Percentiles rank a stretch among this genome's conserved stretches.
Conservation (phyloP, 148 eudicot genomes). For the Oxyria digyna region DNA sequence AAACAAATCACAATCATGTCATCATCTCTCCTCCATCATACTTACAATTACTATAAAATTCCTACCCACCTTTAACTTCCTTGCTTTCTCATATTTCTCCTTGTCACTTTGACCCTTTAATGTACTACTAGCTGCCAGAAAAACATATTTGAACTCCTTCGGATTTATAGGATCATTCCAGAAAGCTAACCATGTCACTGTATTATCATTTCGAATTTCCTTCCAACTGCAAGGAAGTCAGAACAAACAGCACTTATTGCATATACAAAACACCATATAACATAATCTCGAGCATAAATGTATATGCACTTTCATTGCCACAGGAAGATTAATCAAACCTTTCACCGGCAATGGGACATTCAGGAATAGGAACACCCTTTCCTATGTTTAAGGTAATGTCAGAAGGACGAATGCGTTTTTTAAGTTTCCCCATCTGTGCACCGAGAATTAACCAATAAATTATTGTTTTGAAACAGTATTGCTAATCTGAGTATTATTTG, state of each 20-base stretch:
- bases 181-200: constrained; percentile 95
- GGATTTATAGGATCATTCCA: constrained; percentile 98
- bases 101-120: constrained; percentile 97
- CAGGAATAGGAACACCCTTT: constrained; percentile 73
- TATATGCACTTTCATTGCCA: background rate
- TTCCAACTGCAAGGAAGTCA: constrained; percentile 60
- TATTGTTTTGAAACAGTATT: background rate
- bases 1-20: background rate
- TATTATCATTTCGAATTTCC: constrained; percentile 89
- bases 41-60: background rate
- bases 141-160: constrained; percentile 90
- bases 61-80: constrained; percentile 56
- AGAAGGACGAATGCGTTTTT: constrained; percentile 72
- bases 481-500: background rate
- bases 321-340: constrained; percentile 26
- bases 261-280: background rate
- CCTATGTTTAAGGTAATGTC: constrained; percentile 94
- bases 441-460: background rate
- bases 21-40: background rate
- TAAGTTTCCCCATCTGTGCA: constrained; percentile 89
- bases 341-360: constrained; percentile 86
- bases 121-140: constrained; percentile 90
- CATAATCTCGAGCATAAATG: background rate
- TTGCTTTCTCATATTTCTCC: constrained; percentile 93
- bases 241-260: background rate